Percentiles rank a stretch among this genome's conserved stretches.
Evolutionary conservation across 371 early-diverging fungal species (phyloP).

Genomic region (Lichtheimia ornata): DNA sequence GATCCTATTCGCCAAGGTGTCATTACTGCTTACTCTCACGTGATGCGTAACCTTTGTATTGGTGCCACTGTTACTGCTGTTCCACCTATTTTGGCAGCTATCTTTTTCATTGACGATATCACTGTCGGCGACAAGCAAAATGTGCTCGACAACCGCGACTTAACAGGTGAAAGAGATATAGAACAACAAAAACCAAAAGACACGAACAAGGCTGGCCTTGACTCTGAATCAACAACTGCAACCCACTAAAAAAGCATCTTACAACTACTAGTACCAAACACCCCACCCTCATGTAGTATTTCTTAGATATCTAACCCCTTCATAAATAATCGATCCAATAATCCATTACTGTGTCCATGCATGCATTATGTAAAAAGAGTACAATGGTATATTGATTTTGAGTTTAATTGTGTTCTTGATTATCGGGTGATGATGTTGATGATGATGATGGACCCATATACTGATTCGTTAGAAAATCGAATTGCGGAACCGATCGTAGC

Average conservation of each 20-base stretch:
- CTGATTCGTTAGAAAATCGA: conserved; percentile 58
- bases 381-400: too few relatives aligned
- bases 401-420: too few relatives aligned
- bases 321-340: too few relatives aligned
- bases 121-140: conserved; percentile 18
- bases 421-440: too few relatives aligned
- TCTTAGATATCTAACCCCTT: too few relatives aligned
- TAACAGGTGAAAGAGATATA: conserved; percentile 15
- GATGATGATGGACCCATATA: conserved; percentile 37
- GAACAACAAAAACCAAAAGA: neutral
- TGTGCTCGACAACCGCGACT: conserved; percentile 18
- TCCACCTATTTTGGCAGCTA: conserved; percentile 15
- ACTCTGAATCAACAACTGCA: too few relatives aligned
- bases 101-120: conserved; percentile 18
- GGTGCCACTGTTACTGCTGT: conserved; percentile 20
- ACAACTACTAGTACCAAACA: too few relatives aligned
- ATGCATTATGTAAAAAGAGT: too few relatives aligned
- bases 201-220: too few relatives aligned
- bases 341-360: too few relatives aligned
- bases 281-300: too few relatives aligned
- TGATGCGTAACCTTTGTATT: conserved; percentile 29
- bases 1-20: conserved; percentile 27
- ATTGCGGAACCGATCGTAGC: conserved; percentile 35
- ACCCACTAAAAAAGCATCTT: too few relatives aligned
- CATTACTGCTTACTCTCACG: conserved; percentile 33